Evolutionary conservation across 2,329 filamentous ascomycete genomes (phyloP), one percentile per base, ranked within the genome.

Genomic region (Ceratocystis huliohia): DNA sequence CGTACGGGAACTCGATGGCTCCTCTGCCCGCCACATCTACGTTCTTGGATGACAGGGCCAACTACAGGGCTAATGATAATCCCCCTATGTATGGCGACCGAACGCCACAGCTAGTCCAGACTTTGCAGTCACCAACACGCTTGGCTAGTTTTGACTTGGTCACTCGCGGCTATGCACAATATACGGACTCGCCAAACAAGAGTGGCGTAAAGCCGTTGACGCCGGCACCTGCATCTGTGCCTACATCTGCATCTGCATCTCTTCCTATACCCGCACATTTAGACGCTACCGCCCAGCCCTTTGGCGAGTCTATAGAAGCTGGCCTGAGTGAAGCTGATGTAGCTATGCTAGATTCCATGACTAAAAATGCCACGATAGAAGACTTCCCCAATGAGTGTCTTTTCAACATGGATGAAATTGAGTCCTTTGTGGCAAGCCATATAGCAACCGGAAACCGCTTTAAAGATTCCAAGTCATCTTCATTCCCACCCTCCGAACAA

Each of bases 361-460:
- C 61, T 28, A 61, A 59, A 17, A 61, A 64, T 45, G 53, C 50
- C 1, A 7, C 61, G 20, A 8, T 67, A 44, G 62, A 61, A 20
- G 66, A 65, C 25, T 65, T 67, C 10, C 53, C 59, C 20, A 37
- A 56, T 20, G 20, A 25, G 8, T 22, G 30, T 45, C 28, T 65
- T 20, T 56, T 56, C 33, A 56, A 56, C 1, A 46, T 70, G 3
- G 69, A 70, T 10, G 70, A 71, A 3, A 64, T 66, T 20, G 57
- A 72, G 1, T 69, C 70, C 15, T 50, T 70, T 5, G 57, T 73
- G 53, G 65, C 69, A 33, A 70, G 71, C 10, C 72, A 73, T 1
- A 68, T 70, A 4, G 69, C 69, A 1, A 70, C 53, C 59, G 28
- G 15, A 22, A 56, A 15, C 50, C 5, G 5, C 15, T n/a, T n/a